Percentiles rank a stretch among this genome's conserved stretches.
Conservation (phyloP, 495 filamentous ascomycete genomes). For the Penicillium paradoxum region DNA sequence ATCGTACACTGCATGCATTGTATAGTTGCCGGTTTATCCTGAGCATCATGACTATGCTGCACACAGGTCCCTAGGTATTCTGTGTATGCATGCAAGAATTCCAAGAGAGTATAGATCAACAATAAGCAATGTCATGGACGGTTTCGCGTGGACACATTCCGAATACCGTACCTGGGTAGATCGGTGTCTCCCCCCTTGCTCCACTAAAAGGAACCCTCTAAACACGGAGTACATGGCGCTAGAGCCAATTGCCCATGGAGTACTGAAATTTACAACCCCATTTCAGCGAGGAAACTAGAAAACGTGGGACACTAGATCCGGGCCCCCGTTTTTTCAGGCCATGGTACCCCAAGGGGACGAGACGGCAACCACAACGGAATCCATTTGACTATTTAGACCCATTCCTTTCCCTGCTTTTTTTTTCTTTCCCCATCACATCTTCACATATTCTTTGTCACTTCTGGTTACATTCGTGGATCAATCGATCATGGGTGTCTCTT, state of each 20-base stretch:
- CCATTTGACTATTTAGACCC: constrained; percentile 19
- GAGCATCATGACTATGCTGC: background rate
- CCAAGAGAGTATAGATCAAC: background rate
- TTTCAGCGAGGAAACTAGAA: constrained; percentile 16
- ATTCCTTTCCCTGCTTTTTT: constrained; percentile 7
- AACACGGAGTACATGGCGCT: constrained; percentile 15
- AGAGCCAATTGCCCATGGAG: constrained; percentile 21
- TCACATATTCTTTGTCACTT: background rate
- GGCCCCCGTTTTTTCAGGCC: constrained; percentile 33
- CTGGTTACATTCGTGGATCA: constrained; percentile 5
- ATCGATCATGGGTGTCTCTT: constrained; percentile 35
- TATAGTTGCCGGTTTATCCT: background rate
- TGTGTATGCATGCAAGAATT: no score
- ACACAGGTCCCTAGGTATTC: no score
- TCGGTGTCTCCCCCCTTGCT: constrained; percentile 13
- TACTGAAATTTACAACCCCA: constrained; percentile 26
- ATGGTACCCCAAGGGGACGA: constrained; percentile 32
- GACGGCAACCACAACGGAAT: constrained; percentile 1
- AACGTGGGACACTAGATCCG: constrained; percentile 34
- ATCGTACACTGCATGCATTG: background rate
- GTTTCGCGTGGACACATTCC: constrained; percentile 7
- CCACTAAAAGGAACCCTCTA: constrained; percentile 18
- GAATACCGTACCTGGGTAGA: background rate
- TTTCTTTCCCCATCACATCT: constrained; percentile 11
- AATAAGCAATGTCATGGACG: background rate